Conservation (phyloP, 257 asterid genomes). For the Solanum neorickii region DNA sequence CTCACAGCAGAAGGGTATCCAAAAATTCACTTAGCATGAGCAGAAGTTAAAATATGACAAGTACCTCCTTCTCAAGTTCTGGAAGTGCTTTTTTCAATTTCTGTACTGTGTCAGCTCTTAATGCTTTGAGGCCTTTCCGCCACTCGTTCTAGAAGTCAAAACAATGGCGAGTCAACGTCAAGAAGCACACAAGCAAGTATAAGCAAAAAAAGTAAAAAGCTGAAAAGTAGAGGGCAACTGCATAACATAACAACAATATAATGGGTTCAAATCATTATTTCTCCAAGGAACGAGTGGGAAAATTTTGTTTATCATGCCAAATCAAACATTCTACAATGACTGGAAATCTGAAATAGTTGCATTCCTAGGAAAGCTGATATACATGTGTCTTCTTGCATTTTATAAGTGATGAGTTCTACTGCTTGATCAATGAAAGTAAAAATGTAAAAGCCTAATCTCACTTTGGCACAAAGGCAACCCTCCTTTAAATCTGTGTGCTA, state of each 20-base stretch:
- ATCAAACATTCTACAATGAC: neutral
- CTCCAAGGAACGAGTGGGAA: neutral
- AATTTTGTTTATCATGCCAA: neutral
- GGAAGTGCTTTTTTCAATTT: slow-evolving; percentile 79
- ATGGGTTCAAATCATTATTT: neutral
- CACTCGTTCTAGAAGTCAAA: slow-evolving; percentile 19
- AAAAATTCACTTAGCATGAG: neutral
- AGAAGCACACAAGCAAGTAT: neutral
- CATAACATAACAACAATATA: neutral
- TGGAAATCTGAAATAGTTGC: neutral
- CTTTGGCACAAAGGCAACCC: neutral
- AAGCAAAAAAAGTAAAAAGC: neutral
- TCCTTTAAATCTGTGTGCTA: neutral
- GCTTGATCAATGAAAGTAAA: neutral
- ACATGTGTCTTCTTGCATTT: neutral
- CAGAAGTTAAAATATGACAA: neutral
- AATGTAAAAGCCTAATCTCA: neutral
- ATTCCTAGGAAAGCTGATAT: neutral
- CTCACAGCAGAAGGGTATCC: neutral
- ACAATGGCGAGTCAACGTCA: neutral
- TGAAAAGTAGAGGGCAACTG: neutral
- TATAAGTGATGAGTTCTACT: neutral
- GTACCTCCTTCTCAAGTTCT: slow-evolving; percentile 73
- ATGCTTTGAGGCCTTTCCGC: slow-evolving; percentile 74
- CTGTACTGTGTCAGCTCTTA: slow-evolving; percentile 46